A percentile compares a stretch with the other conserved stretches of the same genome.
Conservation (phyloP, 495 filamentous ascomycete genomes). For the Lasiosphaeria miniovina region DNA sequence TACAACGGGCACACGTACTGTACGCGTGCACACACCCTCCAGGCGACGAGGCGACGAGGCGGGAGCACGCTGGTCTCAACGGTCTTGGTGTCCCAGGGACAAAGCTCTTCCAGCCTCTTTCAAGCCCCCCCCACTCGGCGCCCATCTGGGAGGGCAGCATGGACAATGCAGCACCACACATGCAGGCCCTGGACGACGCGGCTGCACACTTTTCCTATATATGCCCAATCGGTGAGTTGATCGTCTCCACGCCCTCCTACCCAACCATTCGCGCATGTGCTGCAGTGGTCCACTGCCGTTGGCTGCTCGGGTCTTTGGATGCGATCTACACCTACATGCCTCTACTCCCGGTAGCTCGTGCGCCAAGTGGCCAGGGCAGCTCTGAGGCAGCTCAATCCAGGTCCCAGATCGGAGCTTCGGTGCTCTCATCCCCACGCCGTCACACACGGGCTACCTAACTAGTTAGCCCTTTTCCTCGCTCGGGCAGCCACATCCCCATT, state of each 20-base stretch:
- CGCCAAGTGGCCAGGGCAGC: constrained; percentile 17
- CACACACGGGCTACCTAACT: too few relatives aligned
- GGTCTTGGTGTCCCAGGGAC: neutral
- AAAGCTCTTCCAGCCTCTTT: neutral
- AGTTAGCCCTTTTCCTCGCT: neutral
- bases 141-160: constrained; percentile 15
- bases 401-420: neutral
- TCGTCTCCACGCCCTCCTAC: constrained; percentile 25
- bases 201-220: constrained; percentile 42
- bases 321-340: constrained; percentile 19
- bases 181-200: constrained; percentile 46
- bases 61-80: neutral
- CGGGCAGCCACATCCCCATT: constrained; percentile 8
- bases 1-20: neutral
- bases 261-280: constrained; percentile 50
- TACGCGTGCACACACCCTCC: neutral
- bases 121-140: constrained; percentile 1
- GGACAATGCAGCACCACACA: constrained; percentile 25
- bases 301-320: constrained; percentile 27
- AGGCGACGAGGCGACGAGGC: neutral
- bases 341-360: constrained; percentile 2
- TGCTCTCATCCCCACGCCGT: neutral
- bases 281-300: constrained; percentile 35
- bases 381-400: constrained; percentile 8
- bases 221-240: constrained; percentile 49